A percentile compares a stretch with the other conserved stretches of the same genome.
phyloP scores from a whole-genome alignment of 805 yeast genomes.

The Maudiozyma bulderi region DNA sequence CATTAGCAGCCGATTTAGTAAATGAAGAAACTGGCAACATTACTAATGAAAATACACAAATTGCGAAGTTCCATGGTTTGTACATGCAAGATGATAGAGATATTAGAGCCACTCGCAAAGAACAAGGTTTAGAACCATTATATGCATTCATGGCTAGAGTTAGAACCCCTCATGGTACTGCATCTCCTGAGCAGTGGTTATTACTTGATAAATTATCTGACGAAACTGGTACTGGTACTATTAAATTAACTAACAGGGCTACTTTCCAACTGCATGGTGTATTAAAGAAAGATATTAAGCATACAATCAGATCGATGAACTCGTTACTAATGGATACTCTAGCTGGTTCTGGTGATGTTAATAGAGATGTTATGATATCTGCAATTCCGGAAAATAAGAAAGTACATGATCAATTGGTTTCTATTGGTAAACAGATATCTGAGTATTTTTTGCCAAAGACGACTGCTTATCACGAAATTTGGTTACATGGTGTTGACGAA shows the following conservation, averaged over 20 bases:
- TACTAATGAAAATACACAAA: conserved; percentile 80
- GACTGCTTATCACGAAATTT: conserved; percentile 92
- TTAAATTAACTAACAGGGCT: conserved; percentile 92
- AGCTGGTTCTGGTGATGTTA: conserved; percentile 98
- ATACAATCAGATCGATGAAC: conserved; percentile 89
- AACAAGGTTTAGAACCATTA: conserved; percentile 89
- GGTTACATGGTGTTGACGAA: conserved; percentile 82
- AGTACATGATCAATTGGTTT: conserved; percentile 66
- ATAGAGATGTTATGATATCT: conserved; percentile 87
- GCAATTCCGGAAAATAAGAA: conserved; percentile 82
- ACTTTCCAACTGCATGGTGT: conserved; percentile 95
- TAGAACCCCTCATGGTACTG: conserved; percentile 86
- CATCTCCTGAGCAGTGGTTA: conserved; percentile 84
- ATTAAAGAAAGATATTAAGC: conserved; percentile 79
- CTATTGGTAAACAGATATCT: conserved; percentile 54
- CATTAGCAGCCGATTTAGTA: conserved; percentile 73
- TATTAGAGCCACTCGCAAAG: conserved; percentile 82
- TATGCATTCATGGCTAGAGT: conserved; percentile 93
- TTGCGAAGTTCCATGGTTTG: conserved; percentile 95
- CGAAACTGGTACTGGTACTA: conserved; percentile 84
- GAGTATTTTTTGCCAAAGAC: conserved; percentile 82
- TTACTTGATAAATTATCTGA: conserved; percentile 74
- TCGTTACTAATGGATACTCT: conserved; percentile 83
- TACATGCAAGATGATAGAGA: conserved; percentile 99
- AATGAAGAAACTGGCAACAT: conserved; percentile 87